Evolutionary conservation across 2,329 filamentous ascomycete species (phyloP).

Genomic region (Rhinocladiella similis): DNA sequence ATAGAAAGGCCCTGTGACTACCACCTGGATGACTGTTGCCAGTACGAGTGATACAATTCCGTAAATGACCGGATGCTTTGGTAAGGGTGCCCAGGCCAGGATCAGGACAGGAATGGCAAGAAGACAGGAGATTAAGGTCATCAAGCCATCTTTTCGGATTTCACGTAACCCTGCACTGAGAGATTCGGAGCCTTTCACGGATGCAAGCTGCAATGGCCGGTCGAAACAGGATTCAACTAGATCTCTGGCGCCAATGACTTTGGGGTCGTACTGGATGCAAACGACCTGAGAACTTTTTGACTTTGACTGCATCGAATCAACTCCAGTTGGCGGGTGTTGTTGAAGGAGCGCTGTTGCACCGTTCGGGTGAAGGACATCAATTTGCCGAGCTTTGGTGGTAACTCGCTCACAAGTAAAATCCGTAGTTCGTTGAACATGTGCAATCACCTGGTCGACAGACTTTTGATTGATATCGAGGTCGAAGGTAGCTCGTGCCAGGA

Average conservation of each 20-base stretch:
- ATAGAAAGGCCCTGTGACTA: conserved; percentile 65
- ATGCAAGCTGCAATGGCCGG: conserved; percentile 40
- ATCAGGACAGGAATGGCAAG: conserved; percentile 66
- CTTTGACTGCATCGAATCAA: conserved; percentile 35
- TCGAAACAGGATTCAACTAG: conserved; percentile 41
- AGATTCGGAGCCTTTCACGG: conserved; percentile 26
- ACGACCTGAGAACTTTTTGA: conserved; percentile 33
- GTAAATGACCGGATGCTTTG: conserved; percentile 50
- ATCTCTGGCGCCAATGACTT: conserved; percentile 50
- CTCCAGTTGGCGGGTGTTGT: conserved; percentile 39
- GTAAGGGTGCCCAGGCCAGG: conserved; percentile 63
- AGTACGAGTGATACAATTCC: conserved; percentile 59
- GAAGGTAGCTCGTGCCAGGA: conserved; percentile 66
- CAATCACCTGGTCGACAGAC: conserved; percentile 49
- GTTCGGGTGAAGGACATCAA: conserved; percentile 51
- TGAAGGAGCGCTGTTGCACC: conserved; percentile 41
- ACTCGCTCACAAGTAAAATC: conserved; percentile 62
- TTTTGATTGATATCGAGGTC: conserved; percentile 49
- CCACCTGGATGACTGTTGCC: conserved; percentile 66
- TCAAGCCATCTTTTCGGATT: conserved; percentile 39
- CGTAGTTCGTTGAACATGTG: conserved; percentile 48
- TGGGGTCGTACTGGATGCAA: conserved; percentile 51
- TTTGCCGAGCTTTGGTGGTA: conserved; percentile 45
- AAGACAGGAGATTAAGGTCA: conserved; percentile 53
- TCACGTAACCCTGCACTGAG: conserved; percentile 45